These are phyloP conservation scores for Pestalotiopsis sp. DNA, from an alignment of 2,329 filamentous ascomycete genomes.

Conservation along the genomic window DNA sequence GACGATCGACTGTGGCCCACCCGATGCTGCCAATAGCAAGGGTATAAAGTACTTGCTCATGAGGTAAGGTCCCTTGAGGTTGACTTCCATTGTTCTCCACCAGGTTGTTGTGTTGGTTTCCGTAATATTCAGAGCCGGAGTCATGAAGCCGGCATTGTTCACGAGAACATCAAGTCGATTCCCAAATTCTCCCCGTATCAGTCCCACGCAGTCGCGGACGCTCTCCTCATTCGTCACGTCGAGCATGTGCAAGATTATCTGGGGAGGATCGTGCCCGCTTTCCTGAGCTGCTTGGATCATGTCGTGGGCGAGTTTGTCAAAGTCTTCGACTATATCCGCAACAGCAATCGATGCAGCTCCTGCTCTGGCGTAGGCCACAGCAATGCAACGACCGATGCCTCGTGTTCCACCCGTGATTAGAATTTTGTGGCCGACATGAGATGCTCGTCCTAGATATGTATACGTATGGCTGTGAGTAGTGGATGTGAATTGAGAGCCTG, in stretches of 20 bases:
- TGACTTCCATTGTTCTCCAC: conserved; percentile 50
- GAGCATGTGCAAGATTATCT: conserved; percentile 21
- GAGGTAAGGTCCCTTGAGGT: conserved; percentile 50
- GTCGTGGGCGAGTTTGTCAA: conserved; percentile 16
- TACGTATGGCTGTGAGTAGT: conserved; percentile 16
- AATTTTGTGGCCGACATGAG: conserved; percentile 17
- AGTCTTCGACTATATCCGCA: conserved; percentile 19
- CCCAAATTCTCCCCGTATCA: conserved; percentile 26
- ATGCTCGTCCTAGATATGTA: conserved; percentile 12
- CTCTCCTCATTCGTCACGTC: conserved; percentile 37
- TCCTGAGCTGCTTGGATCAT: conserved; percentile 19
- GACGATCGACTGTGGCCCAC: conserved; percentile 42
- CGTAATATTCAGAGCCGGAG: conserved; percentile 25
- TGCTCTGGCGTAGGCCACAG: conserved; percentile 20
- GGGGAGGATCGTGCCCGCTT: conserved; percentile 17
- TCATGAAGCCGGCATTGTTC: conserved; percentile 46
- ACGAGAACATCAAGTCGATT: conserved; percentile 42
- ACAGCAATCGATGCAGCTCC: conserved; percentile 24
- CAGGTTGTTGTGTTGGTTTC: conserved; percentile 36
- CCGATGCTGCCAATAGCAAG: conserved; percentile 39
- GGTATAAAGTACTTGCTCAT: conserved; percentile 50
- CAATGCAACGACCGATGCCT: conserved; percentile 21
- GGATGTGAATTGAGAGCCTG: conserved; percentile 20
- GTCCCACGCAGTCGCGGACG: conserved; percentile 30
- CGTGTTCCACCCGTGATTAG: conserved; percentile 23